These are phyloP conservation scores for Penstemon newberryi DNA, from an alignment of 257 asterid genomes.

Conservation along the genomic window DNA sequence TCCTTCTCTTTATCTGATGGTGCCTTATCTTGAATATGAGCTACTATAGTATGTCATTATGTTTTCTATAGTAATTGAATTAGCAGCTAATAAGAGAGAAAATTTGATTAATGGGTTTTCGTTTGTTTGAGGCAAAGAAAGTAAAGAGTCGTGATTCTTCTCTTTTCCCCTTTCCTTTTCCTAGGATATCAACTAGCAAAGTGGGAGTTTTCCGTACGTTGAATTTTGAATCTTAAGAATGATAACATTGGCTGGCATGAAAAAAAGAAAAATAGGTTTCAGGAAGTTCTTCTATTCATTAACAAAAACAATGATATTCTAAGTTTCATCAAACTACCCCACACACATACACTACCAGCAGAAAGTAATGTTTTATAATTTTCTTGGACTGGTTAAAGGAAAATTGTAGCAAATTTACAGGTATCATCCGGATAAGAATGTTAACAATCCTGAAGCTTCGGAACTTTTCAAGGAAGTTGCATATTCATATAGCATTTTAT, in stretches of 20 bases:
- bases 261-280: slow-evolving; percentile 7
- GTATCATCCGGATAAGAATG: slow-evolving; percentile 99
- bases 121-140: background rate
- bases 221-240: background rate
- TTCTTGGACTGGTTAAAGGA: slow-evolving; percentile 22
- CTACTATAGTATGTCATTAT: background rate
- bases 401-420: slow-evolving; percentile 41
- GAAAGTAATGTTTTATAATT: background rate
- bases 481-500: slow-evolving; percentile 90
- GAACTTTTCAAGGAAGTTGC: slow-evolving; percentile 99
- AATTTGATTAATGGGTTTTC: background rate
- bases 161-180: too few relatives aligned
- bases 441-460: slow-evolving; percentile 96
- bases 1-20: background rate
- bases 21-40: slow-evolving; percentile 18
- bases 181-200: background rate
- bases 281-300: slow-evolving; percentile 3
- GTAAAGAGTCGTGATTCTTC: background rate
- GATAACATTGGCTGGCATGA: background rate
- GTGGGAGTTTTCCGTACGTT: slow-evolving; percentile 1
- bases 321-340: background rate
- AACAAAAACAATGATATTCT: background rate
- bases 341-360: background rate
- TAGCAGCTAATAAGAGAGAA: slow-evolving; percentile 15
- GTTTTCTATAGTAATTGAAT: slow-evolving; percentile 2